Percentiles rank a stretch among this genome's conserved stretches.
Conservation (phyloP, 2,329 filamentous ascomycete species). For the Blastomyces percursus region DNA sequence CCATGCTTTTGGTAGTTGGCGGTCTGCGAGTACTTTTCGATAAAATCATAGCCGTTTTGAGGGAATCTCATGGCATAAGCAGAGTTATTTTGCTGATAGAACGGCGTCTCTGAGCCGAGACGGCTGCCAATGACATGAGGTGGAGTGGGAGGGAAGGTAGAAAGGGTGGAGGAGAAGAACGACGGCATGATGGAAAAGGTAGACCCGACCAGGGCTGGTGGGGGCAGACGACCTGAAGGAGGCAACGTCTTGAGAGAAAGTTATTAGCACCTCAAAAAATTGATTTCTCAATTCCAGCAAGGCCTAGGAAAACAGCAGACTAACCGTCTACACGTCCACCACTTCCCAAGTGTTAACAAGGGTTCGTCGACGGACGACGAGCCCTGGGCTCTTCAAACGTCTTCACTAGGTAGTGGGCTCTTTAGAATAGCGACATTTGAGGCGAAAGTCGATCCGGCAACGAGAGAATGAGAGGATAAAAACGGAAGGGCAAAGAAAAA, state of each 20-base stretch:
- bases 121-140: conserved; percentile 30
- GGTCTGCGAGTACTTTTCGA: conserved; percentile 33
- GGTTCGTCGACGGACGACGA: conserved; percentile 28
- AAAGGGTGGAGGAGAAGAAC: conserved; percentile 32
- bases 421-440: conserved; percentile 34
- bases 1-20: conserved; percentile 27
- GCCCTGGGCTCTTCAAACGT: conserved; percentile 26
- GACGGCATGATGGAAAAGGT: conserved; percentile 30
- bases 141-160: conserved; percentile 34
- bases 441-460: conserved; percentile 18
- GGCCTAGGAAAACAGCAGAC: conserved; percentile 14
- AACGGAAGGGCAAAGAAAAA: neutral
- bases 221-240: conserved; percentile 24
- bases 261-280: conserved; percentile 11
- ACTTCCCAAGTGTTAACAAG: conserved; percentile 27
- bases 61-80: conserved; percentile 33
- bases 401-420: conserved; percentile 18
- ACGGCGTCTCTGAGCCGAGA: conserved; percentile 30
- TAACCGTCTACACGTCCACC: conserved; percentile 35
- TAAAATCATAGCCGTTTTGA: conserved; percentile 36
- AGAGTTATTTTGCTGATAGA: conserved; percentile 29
- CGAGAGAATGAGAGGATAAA: conserved; percentile 12
- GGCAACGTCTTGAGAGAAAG: conserved; percentile 13
- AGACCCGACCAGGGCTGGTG: conserved; percentile 25
- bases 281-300: conserved; percentile 1